A percentile compares a stretch with the other conserved stretches of the same genome.
These are phyloP conservation scores for Mortierella sp. DNA, from an alignment of 371 early-diverging fungal genomes.

Conservation along the genomic window DNA sequence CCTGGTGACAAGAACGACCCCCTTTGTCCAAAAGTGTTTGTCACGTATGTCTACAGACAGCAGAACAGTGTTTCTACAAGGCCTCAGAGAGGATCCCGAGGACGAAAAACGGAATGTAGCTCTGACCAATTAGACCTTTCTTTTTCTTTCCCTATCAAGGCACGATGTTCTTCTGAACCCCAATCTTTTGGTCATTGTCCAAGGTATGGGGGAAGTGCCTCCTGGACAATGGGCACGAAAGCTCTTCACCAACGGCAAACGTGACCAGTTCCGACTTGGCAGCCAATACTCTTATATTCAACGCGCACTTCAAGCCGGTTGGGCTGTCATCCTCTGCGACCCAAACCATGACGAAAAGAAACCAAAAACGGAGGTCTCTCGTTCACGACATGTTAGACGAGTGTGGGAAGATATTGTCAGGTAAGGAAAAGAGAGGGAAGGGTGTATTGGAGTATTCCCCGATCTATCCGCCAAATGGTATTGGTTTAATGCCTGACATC, in stretches of 20 bases:
- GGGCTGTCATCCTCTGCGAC: slow-evolving; percentile 43
- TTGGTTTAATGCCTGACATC: background rate
- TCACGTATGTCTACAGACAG: slow-evolving; percentile 16
- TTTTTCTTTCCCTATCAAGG: slow-evolving; percentile 5
- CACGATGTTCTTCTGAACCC: slow-evolving; percentile 17
- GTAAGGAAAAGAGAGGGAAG: no score
- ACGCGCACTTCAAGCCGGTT: slow-evolving; percentile 13
- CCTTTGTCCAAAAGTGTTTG: slow-evolving; percentile 21
- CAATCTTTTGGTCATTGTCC: slow-evolving; percentile 34
- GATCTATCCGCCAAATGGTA: background rate
- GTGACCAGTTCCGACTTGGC: slow-evolving; percentile 18
- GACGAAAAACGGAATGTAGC: no score
- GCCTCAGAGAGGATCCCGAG: no score
- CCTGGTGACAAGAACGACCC: background rate
- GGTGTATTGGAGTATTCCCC: no score
- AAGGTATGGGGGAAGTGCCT: slow-evolving; percentile 35
- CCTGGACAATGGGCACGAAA: slow-evolving; percentile 50
- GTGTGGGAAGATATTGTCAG: slow-evolving; percentile 43
- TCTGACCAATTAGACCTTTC: no score
- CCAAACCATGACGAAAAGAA: slow-evolving; percentile 13
- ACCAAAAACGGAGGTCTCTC: slow-evolving; percentile 6
- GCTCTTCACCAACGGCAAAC: slow-evolving; percentile 35
- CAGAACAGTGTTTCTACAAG: no score
- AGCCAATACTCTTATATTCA: slow-evolving; percentile 37
- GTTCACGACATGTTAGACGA: slow-evolving; percentile 27